Evolutionary conservation across 805 yeast species (phyloP).

Genomic region (Sugiyamaella boreocaroliniensis): DNA sequence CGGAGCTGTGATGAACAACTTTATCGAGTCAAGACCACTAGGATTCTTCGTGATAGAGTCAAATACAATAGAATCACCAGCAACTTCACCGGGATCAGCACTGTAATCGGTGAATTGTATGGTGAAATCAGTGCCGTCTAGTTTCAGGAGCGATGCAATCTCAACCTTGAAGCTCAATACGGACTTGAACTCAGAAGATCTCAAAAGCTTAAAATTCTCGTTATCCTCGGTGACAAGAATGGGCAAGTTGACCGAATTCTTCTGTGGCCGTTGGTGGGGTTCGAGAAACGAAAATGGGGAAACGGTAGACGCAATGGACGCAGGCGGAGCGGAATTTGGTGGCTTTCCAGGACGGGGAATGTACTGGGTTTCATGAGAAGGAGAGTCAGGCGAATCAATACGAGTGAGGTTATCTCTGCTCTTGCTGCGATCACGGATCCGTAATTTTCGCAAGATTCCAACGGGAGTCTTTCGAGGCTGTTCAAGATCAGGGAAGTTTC

Average conservation of each 20-base stretch:
- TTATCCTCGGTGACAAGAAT: constrained; percentile 65
- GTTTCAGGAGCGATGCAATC: constrained; percentile 35
- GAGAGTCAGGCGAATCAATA: constrained; percentile 17
- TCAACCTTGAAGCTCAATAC: constrained; percentile 36
- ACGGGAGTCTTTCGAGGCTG: constrained; percentile 3
- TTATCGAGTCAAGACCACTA: constrained; percentile 6
- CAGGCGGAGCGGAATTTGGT: not conserved
- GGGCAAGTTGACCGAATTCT: constrained; percentile 23
- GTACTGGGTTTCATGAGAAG: not conserved
- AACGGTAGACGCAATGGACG: not conserved
- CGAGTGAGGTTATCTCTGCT: constrained; percentile 14
- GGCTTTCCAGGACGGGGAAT: not conserved
- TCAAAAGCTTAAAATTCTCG: constrained; percentile 44
- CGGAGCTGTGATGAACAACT: constrained; percentile 18
- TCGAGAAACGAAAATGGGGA: constrained; percentile 4
- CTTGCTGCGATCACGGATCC: constrained; percentile 15
- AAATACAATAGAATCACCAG: constrained; percentile 17
- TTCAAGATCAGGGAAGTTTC: not conserved
- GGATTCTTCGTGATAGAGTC: constrained; percentile 7
- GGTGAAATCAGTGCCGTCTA: constrained; percentile 20
- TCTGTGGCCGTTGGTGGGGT: constrained; percentile 35
- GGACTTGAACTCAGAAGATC: constrained; percentile 26
- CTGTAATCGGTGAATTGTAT: constrained; percentile 67
- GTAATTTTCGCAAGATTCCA: constrained; percentile 10
- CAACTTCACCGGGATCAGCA: constrained; percentile 34